Evolutionary conservation across 2,329 filamentous ascomycete genomes (phyloP).

Genomic region (Sporothrix schenckii): DNA sequence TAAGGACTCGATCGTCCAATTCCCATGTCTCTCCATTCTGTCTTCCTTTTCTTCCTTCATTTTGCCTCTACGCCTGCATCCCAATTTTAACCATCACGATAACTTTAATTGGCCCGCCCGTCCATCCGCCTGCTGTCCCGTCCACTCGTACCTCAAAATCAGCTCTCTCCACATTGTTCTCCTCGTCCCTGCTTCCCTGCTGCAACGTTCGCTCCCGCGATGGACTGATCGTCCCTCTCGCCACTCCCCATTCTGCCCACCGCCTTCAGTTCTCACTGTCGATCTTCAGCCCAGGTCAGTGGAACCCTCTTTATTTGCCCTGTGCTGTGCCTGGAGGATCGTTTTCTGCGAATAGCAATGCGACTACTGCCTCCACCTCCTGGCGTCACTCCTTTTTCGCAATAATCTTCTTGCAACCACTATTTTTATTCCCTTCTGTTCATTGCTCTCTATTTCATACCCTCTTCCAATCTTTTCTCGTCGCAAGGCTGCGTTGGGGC

Average conservation of each 20-base stretch:
- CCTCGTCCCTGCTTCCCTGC: not conserved
- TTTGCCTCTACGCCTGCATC: not conserved
- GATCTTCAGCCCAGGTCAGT: slow-evolving; percentile 31
- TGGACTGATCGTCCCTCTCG: slow-evolving; percentile 26
- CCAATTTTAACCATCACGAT: not conserved
- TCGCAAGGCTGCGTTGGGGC: slow-evolving; percentile 24
- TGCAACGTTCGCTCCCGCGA: slow-evolving; percentile 8
- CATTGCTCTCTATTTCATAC: slow-evolving; percentile 1
- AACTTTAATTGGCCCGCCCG: not conserved
- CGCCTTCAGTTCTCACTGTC: slow-evolving; percentile 28
- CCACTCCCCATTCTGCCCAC: not conserved
- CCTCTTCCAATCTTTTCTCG: not conserved
- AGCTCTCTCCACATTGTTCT: slow-evolving; percentile 12
- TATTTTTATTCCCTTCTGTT: not conserved
- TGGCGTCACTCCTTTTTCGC: slow-evolving; percentile 2
- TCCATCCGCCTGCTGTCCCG: not conserved
- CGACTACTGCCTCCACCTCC: slow-evolving; percentile 7
- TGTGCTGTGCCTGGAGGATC: slow-evolving; percentile 20
- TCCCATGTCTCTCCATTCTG: not conserved
- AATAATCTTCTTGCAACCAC: slow-evolving; percentile 4
- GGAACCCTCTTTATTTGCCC: slow-evolving; percentile 26
- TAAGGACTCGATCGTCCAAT: slow-evolving; percentile 4
- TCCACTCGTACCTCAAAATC: not conserved
- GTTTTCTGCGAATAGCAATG: slow-evolving; percentile 11
- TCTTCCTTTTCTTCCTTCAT: not conserved